Percentiles rank a stretch among this genome's conserved stretches.
Conservation (phyloP, 768 basidiomycete species). For the Suillus hirtellus region DNA sequence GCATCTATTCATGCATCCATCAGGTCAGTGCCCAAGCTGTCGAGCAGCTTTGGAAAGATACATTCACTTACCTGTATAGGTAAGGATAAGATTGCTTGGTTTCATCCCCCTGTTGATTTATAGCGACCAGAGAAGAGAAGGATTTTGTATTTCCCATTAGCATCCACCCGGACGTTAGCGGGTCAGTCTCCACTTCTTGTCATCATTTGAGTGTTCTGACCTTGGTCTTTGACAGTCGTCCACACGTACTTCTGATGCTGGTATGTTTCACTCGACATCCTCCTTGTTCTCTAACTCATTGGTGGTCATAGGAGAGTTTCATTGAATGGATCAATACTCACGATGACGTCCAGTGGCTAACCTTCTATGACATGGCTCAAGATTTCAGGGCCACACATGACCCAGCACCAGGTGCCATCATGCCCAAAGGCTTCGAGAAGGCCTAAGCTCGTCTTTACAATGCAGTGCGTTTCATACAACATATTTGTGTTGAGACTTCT, state of each 20-base stretch:
- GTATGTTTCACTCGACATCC: slow-evolving; percentile 33
- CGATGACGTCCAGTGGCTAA: slow-evolving; percentile 68
- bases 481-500: neutral
- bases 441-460: neutral
- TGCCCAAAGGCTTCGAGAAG: slow-evolving; percentile 48
- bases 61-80: slow-evolving; percentile 68
- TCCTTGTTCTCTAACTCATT: neutral
- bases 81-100: slow-evolving; percentile 18
- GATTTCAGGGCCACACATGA: slow-evolving; percentile 57
- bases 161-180: slow-evolving; percentile 77
- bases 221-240: slow-evolving; percentile 40
- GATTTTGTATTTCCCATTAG: slow-evolving; percentile 73
- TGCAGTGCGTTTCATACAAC: neutral
- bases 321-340: slow-evolving; percentile 76
- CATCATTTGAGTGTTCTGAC: neutral
- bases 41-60: slow-evolving; percentile 77
- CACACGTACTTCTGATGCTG: slow-evolving; percentile 75
- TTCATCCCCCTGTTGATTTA: neutral
- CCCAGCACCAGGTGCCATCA: slow-evolving; percentile 49
- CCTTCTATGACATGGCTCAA: slow-evolving; percentile 65
- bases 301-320: slow-evolving; percentile 53
- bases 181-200: slow-evolving; percentile 37
- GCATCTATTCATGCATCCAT: neutral
- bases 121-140: slow-evolving; percentile 49
- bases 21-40: slow-evolving; percentile 66